Conservation (phyloP, 345 rosid genomes). For the Schrenkiella parvula region DNA sequence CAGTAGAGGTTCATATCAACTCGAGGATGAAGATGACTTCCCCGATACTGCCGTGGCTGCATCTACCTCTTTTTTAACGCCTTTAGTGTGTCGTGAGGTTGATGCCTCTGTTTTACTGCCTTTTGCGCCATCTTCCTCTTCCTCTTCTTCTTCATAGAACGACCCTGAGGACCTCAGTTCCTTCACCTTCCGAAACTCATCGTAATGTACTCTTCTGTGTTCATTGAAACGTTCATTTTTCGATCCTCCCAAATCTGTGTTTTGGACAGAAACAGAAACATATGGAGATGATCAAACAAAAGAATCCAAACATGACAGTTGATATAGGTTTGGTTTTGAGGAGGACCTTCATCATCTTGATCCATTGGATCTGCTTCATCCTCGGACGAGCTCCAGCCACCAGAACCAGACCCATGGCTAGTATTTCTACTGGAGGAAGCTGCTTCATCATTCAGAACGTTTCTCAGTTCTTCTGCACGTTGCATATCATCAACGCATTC, state of each 20-base stretch:
- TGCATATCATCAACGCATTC: slow-evolving; percentile 51
- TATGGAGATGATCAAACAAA: neutral
- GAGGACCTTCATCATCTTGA: slow-evolving; percentile 77
- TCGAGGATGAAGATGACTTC: slow-evolving; percentile 27
- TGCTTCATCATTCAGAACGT: slow-evolving; percentile 59
- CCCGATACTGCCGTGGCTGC: slow-evolving; percentile 11
- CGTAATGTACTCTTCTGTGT: slow-evolving; percentile 79
- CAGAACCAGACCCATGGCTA: slow-evolving; percentile 35
- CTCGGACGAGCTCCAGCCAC: slow-evolving; percentile 89
- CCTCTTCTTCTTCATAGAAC: slow-evolving; percentile 59
- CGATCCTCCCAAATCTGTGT: slow-evolving; percentile 42
- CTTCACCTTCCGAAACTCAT: slow-evolving; percentile 79
- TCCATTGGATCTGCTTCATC: slow-evolving; percentile 71
- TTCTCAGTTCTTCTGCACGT: slow-evolving; percentile 66
- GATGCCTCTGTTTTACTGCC: slow-evolving; percentile 32
- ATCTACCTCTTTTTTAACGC: slow-evolving; percentile 41
- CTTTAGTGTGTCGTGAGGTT: slow-evolving; percentile 41
- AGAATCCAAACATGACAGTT: neutral
- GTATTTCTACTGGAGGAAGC: slow-evolving; percentile 64
- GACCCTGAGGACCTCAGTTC: slow-evolving; percentile 73
- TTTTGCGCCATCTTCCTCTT: slow-evolving; percentile 32
- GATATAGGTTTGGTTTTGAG: neutral
- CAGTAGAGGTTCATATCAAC: slow-evolving; percentile 1
- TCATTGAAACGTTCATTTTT: slow-evolving; percentile 57
- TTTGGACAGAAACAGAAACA: slow-evolving; percentile 1